A percentile compares a stretch with the other conserved stretches of the same genome.
These are phyloP conservation scores for Pleurotus platypus DNA, from an alignment of 768 basidiomycete species.

Conservation along the genomic window DNA sequence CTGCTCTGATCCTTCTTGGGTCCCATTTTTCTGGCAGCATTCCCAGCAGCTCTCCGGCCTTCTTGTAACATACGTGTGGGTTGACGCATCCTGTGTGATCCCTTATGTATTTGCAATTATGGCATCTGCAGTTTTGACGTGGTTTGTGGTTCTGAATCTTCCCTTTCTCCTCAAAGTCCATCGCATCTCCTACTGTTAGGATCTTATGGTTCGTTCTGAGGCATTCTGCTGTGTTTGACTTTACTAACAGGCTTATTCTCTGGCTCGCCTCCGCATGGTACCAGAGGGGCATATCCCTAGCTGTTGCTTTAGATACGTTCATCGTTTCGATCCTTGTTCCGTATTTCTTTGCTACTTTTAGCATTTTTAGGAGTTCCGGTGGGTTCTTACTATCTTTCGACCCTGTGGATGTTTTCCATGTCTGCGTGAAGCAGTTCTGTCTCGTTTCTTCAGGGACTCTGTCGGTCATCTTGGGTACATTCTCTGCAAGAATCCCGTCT, in stretches of 20 bases:
- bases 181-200: not conserved
- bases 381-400: not conserved
- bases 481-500: not conserved
- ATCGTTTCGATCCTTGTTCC: not conserved
- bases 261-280: not conserved
- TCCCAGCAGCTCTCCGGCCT: not conserved
- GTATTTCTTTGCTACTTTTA: slow-evolving; percentile 8
- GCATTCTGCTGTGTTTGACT: not conserved
- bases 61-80: not conserved
- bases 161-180: not conserved
- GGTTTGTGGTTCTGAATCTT: not conserved
- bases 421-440: not conserved
- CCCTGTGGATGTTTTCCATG: not conserved
- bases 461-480: not conserved
- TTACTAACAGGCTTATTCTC: not conserved
- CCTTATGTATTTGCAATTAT: not conserved
- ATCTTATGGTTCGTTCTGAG: slow-evolving; percentile 1
- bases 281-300: not conserved
- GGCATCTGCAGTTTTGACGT: not conserved
- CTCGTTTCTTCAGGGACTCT: not conserved
- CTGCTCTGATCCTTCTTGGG: not conserved
- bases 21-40: not conserved
- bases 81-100: not conserved
- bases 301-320: not conserved
- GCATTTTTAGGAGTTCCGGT: not conserved